A percentile compares a stretch with the other conserved stretches of the same genome.
These are phyloP conservation scores for Herpetomonas tarakana DNA, from an alignment of 208 protist species.

Conservation along the genomic window DNA sequence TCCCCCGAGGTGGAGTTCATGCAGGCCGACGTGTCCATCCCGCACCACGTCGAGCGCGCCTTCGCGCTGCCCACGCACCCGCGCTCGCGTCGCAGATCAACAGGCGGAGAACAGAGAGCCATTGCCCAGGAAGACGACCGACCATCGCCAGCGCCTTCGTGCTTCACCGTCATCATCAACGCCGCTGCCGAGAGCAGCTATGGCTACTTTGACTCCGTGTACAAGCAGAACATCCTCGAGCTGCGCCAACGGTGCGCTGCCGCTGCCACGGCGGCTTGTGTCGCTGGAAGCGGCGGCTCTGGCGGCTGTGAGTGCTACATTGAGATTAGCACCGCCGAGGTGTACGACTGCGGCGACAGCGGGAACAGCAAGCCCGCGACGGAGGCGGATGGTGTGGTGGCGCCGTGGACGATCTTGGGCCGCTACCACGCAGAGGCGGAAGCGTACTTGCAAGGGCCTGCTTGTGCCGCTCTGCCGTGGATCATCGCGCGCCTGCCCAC, in stretches of 20 bases:
- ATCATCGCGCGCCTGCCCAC: conserved; percentile 88
- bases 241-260: conserved; percentile 60
- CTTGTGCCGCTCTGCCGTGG: conserved; percentile 30
- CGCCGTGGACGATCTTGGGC: conserved; percentile 88
- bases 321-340: conserved; percentile 89
- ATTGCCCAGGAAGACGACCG: background rate
- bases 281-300: background rate
- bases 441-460: conserved; percentile 31
- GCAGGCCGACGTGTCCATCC: conserved; percentile 51
- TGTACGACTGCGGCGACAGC: conserved; percentile 69
- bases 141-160: no score
- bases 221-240: conserved; percentile 71
- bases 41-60: conserved; percentile 43
- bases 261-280: conserved; percentile 18
- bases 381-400: conserved; percentile 23
- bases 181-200: conserved; percentile 87
- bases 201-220: conserved; percentile 52
- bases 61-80: conserved; percentile 29
- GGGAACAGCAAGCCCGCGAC: conserved; percentile 23
- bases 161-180: conserved; percentile 76
- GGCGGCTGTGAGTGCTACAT: conserved; percentile 69
- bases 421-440: conserved; percentile 76
- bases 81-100: conserved; percentile 2
- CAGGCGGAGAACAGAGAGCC: no score
- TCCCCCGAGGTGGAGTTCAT: conserved; percentile 64